Conservation (phyloP, 805 yeast genomes). For the Candida verbasci region DNA sequence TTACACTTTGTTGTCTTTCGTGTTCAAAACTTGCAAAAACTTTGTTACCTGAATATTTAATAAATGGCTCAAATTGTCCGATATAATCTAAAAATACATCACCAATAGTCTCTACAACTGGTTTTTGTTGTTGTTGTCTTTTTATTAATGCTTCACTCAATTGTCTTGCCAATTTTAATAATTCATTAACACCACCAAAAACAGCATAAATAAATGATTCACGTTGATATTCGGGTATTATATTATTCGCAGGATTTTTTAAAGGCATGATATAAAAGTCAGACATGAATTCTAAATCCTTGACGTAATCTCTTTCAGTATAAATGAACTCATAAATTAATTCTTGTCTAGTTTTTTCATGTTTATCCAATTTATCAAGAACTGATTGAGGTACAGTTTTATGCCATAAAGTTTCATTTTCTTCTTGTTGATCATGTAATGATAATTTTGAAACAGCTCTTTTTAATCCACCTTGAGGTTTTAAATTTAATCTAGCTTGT, state of each 20-base stretch:
- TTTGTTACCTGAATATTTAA: constrained; percentile 90
- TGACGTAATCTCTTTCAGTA: constrained; percentile 93
- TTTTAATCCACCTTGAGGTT: constrained; percentile 79
- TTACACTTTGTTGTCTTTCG: constrained; percentile 87
- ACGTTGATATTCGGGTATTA: constrained; percentile 83
- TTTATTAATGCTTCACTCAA: constrained; percentile 86
- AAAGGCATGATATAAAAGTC: constrained; percentile 94
- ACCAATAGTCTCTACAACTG: constrained; percentile 81
- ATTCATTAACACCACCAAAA: constrained; percentile 84
- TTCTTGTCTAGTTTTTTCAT: constrained; percentile 90
- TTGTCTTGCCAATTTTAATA: constrained; percentile 75
- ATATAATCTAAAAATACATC: constrained; percentile 83
- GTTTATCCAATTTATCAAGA: constrained; percentile 73
- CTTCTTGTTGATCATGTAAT: constrained; percentile 58
- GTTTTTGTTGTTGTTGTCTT: constrained; percentile 75
- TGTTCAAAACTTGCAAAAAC: constrained; percentile 93
- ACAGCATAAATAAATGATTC: constrained; percentile 90
- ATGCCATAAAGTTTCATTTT: constrained; percentile 87
- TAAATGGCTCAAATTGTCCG: constrained; percentile 87
- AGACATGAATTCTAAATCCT: constrained; percentile 86
- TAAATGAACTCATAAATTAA: constrained; percentile 89
- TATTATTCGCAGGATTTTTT: constrained; percentile 64
- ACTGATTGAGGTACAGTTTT: constrained; percentile 80
- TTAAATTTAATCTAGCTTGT: constrained; percentile 86
- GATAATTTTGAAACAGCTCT: constrained; percentile 70